These are phyloP conservation scores for Taiwanofungus camphoratus DNA, from an alignment of 1,284 basidiomycete genomes.

Conservation along the genomic window DNA sequence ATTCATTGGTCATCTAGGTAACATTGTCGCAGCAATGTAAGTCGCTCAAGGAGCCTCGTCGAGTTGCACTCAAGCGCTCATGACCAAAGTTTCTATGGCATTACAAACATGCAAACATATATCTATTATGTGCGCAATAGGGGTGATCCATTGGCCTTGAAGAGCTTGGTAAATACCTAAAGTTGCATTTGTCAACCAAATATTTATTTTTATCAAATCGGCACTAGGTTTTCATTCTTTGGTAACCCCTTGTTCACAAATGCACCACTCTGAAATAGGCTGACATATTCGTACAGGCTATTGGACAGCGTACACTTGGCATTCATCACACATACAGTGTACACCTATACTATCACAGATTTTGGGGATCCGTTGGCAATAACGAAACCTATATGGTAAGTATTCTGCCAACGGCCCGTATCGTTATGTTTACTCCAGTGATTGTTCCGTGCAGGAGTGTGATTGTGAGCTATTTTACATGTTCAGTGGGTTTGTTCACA, in stretches of 20 bases:
- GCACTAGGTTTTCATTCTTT: constrained; percentile 4
- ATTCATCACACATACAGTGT: constrained; percentile 9
- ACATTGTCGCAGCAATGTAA: constrained; percentile 3
- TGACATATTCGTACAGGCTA: constrained; percentile 2
- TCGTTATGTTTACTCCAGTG: too few species aligned
- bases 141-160: constrained; percentile 1
- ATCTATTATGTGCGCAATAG: constrained; percentile 2
- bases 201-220: background rate
- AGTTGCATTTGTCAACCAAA: too few species aligned
- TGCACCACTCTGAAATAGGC: background rate
- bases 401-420: background rate
- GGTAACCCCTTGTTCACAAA: background rate
- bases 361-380: constrained; percentile 2
- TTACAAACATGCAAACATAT: constrained; percentile 8
- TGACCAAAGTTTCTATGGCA: constrained; percentile 5
- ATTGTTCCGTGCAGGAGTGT: constrained; percentile 1
- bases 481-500: background rate
- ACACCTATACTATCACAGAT: constrained; percentile 9
- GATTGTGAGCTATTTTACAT: background rate
- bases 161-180: background rate
- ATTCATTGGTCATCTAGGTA: too few species aligned
- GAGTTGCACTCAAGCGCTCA: background rate
- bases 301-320: constrained; percentile 9
- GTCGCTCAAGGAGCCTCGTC: background rate
- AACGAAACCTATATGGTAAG: constrained; percentile 3